Base-by-base conservation (phyloP, 768 basidiomycete species). In the Heimioporus sp. region DNA sequence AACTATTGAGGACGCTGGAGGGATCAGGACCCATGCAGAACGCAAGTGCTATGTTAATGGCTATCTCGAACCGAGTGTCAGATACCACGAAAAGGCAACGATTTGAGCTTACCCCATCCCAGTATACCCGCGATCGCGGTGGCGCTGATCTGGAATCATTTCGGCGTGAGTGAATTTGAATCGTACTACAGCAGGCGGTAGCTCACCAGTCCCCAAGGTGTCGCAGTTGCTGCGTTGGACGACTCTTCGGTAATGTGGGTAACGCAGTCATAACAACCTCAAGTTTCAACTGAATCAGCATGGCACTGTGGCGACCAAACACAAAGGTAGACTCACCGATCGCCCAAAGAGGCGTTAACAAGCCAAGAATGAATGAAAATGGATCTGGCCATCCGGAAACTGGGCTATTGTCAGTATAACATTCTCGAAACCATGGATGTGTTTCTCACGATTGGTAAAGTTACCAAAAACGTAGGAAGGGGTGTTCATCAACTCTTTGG, bases 401-500 rank as follows among this genome's bases (percentile, higher is more conserved):
- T 74, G 31, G 8, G 46, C 3, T 6, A 43, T 3, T 6, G 10
- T 36, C 15, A 37, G 38, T 12, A 53, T 40, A 15, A 20, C 4
- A 17, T 19, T 13, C 21, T 36, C 28, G 9, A 17, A 38, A 43
- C 10, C 13, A 30, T 11, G 19, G 52, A 24, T 21, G 7, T 24
- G 35, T 9, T 40, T 19, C 74, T 45, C 43, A 83, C 84, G 59
- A 54, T 86, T 86, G 31, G 73, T 69, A 50, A 85, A 85, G 45
- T 81, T 74, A 15, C 80, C 77, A 21, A 90, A 75, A 0, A 83
- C 86, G 52, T 79, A 85, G 8, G 75, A 73, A 1, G 83, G 76
- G 3, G 70, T 72, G 62, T 88, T 90, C 57, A 67, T 78, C 46
- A 81, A 76, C 30, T 81, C 78, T n/a, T 65, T 65, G 2, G 84